Evolutionary conservation across 176 grass and related monocot genomes (phyloP).

Genomic region (Aegilops sharonensis): DNA sequence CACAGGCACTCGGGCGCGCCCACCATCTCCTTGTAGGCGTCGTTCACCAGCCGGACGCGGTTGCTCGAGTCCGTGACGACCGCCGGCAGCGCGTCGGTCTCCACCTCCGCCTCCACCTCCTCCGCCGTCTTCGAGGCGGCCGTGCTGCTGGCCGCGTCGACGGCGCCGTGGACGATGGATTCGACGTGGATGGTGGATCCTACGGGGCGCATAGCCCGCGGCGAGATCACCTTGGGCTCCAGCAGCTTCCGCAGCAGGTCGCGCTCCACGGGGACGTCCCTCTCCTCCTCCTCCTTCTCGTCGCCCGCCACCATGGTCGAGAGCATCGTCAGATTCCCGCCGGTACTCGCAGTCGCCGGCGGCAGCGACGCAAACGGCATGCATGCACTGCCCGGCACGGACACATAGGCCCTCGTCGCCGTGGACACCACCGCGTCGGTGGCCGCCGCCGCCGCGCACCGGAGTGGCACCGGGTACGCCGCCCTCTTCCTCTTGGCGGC

Average conservation of each 20-base stretch:
- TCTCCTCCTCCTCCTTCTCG: neutral
- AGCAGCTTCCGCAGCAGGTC: slow-evolving; percentile 86
- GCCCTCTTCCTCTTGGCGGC: slow-evolving; percentile 43
- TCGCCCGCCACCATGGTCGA: neutral
- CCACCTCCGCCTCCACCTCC: slow-evolving; percentile 72
- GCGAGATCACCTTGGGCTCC: slow-evolving; percentile 68
- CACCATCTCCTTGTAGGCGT: slow-evolving; percentile 84
- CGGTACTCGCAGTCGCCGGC: neutral
- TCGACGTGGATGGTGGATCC: slow-evolving; percentile 65
- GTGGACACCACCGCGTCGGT: slow-evolving; percentile 32
- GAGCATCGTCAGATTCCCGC: slow-evolving; percentile 25
- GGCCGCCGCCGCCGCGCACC: slow-evolving; percentile 22
- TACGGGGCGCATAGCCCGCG: slow-evolving; percentile 71
- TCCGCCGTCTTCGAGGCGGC: slow-evolving; percentile 35
- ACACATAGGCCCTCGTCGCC: slow-evolving; percentile 21
- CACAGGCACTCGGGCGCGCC: slow-evolving; percentile 87
- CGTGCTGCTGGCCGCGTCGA: neutral
- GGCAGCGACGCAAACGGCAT: neutral
- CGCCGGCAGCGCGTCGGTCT: slow-evolving; percentile 60
- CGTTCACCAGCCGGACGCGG: slow-evolving; percentile 85
- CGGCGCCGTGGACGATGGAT: slow-evolving; percentile 19
- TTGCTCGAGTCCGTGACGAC: slow-evolving; percentile 71
- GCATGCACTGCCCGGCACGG: slow-evolving; percentile 16
- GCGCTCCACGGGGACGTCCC: slow-evolving; percentile 59
- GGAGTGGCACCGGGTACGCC: slow-evolving; percentile 31